phyloP scores from a whole-genome alignment of 176 grass and related monocot genomes.

The Cenchrus purpureus region DNA sequence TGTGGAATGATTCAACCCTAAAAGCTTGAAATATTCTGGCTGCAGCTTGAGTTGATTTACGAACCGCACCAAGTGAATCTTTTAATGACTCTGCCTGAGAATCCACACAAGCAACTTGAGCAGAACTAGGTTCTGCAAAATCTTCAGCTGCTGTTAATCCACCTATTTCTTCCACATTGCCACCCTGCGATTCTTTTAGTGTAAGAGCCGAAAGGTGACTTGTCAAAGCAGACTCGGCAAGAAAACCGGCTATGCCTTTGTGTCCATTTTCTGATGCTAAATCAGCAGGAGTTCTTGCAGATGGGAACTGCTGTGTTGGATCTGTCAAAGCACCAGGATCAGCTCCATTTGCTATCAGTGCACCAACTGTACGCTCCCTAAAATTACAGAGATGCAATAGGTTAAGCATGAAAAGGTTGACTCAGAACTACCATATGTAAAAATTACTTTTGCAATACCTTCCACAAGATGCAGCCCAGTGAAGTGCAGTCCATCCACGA shows the following conservation, averaged over 20 bases:
- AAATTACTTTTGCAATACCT: constrained; percentile 59
- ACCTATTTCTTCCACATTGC: constrained; percentile 56
- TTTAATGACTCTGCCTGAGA: constrained; percentile 69
- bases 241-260: constrained; percentile 96
- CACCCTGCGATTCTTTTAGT: constrained; percentile 71
- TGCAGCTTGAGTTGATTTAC: constrained; percentile 96
- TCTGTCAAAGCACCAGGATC: constrained; percentile 83
- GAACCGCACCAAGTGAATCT: constrained; percentile 88
- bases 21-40: constrained; percentile 99
- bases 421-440: neutral
- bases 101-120: constrained; percentile 52
- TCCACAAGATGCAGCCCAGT: constrained; percentile 94
- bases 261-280: constrained; percentile 94
- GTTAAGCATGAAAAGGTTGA: constrained; percentile 3
- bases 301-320: constrained; percentile 77
- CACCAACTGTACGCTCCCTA: constrained; percentile 76
- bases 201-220: constrained; percentile 83
- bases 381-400: constrained; percentile 35
- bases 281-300: constrained; percentile 94
- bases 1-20: constrained; percentile 92
- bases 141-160: constrained; percentile 34
- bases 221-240: constrained; percentile 96
- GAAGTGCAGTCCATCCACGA: constrained; percentile 97
- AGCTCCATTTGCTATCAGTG: constrained; percentile 78
- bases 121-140: constrained; percentile 46